Base-by-base conservation (phyloP, 2,329 filamentous ascomycete species). In the Cordyceps militaris region DNA sequence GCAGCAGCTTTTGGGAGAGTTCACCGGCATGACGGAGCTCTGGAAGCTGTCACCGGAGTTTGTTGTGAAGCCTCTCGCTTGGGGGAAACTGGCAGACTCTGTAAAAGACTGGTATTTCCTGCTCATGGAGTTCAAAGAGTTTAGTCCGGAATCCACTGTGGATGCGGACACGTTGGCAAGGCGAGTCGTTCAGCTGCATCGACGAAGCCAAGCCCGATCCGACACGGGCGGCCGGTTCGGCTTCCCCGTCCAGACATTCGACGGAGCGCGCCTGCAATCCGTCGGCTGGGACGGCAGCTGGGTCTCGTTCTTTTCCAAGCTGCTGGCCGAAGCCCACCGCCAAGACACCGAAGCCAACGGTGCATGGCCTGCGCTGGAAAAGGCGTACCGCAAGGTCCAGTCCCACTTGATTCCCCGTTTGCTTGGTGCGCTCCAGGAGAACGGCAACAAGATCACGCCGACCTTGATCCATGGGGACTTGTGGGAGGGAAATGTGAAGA, bases 201-300 rank as follows among this genome's bases (percentile, higher is more conserved):
- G 59, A 32, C 61, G 57, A 7, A 66, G 65, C 55, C 47, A 50
- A 42, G 52, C 52, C 9, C 52, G 13, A 10, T 68, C 69, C 1
- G 68, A 67, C 1, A 67, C 61, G 8, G 69, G 67, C 3, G 47
- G 30, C 28, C 66, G 67, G 54, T 72, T 72, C 47, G 69, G 70
- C 13, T 73, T 72, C 30, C 64, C 63, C 23, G 36, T 68, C 3
- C 64, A 62, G 14, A 71, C 69, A 2, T 70, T 61, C 49, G 62
- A 64, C 11, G 69, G 68, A 6, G 63, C 65, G 3, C 60, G 66
- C 4, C 65, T 66, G 0, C 64, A 67, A 59, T 36, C 59, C n/a
- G 61, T 64, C 6, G 63, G 63, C 0, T 73, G 69, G 69, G 62
- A 69, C 21, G 62, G 66, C 7, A 70, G 61, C 42, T 74, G 73